Evolutionary conservation across 1,139 yeast species (phyloP), one percentile per base, ranked within the genome.

Genomic region (Sugiyamaella castrensis): DNA sequence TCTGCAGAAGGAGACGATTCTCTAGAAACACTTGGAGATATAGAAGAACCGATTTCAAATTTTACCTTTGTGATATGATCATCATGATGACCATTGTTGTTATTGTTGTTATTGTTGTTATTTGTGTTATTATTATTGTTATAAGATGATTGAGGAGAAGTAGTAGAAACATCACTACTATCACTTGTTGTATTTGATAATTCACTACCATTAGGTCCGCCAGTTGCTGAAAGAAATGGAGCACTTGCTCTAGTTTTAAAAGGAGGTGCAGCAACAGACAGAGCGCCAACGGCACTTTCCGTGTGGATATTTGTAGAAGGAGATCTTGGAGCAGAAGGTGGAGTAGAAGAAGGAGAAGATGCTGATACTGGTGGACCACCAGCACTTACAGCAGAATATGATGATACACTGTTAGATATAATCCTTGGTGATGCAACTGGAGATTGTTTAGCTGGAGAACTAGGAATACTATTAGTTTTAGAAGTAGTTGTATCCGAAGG

Each of bases 1-100:
- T 56, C 48, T 24, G 54, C 46, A 4, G 55, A 34, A 8, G 61
- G 61, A 4, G 60, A 56, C 10, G 52, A 37, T 12, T 56, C 59
- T 27, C 58, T 47, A 12, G 61, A 58, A 10, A 50, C 48, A 10
- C 11, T 34, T 2, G 54, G 52, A 2, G 40, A 47, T 9, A 36
- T 5, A n/a, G 40, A n/a, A n/a, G 40, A n/a, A 15, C 34, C 37
- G 28, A 51, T 30, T 28, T 52, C 48, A 37, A 43, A 44, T 24
- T 43, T 29, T n/a, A 48, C 35, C 12, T 35, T 16, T 19, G 24
- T 4, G 3, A 19, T 19, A 19, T 19, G 24, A 19, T 19, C 24
- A 19, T 19, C 24, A 19, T 19, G 24, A 19, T 19, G 24, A 19
- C 24, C 24, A 19, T 19, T 19, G 5, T 19, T 19, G 24, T 19